These are phyloP conservation scores for Solanum okadae DNA, from an alignment of 257 asterid genomes.

Conservation along the genomic window DNA sequence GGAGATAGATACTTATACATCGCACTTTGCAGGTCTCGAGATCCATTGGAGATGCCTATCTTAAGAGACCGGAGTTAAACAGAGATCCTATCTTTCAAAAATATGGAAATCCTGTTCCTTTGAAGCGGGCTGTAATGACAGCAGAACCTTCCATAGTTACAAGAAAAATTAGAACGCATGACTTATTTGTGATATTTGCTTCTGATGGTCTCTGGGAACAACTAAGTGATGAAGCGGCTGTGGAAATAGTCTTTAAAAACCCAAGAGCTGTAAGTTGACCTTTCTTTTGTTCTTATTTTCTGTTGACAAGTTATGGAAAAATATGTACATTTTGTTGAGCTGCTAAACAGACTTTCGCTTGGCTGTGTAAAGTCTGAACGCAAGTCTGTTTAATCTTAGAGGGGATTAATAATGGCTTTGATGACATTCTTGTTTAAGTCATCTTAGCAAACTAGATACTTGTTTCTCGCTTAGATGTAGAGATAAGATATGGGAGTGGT, in stretches of 20 bases:
- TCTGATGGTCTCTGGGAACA: conserved; percentile 33
- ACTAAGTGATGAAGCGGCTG: conserved; percentile 20
- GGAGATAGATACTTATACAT: neutral
- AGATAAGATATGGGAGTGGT: neutral
- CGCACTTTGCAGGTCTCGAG: conserved; percentile 17
- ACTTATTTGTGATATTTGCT: conserved; percentile 24
- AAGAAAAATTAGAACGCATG: conserved; percentile 9
- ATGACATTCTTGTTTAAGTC: neutral
- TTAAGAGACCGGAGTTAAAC: conserved; percentile 17
- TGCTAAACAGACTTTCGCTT: neutral
- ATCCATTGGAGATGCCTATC: conserved; percentile 22
- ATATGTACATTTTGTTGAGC: neutral
- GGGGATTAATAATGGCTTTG: neutral
- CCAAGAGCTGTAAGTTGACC: conserved; percentile 20
- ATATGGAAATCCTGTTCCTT: conserved; percentile 8
- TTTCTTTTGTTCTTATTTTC: neutral
- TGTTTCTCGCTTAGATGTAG: neutral
- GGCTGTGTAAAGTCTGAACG: neutral
- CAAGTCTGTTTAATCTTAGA: neutral
- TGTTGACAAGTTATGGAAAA: neutral
- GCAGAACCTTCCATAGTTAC: conserved; percentile 20
- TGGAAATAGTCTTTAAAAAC: conserved; percentile 10
- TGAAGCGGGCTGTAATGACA: conserved; percentile 9
- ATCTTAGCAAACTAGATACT: neutral
- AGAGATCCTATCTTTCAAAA: conserved; percentile 13